Percentiles rank a stretch among this genome's conserved stretches.
Evolutionary conservation across 202 grass and related monocot species (phyloP).

Genomic region (Cymbopogon flexuosus): DNA sequence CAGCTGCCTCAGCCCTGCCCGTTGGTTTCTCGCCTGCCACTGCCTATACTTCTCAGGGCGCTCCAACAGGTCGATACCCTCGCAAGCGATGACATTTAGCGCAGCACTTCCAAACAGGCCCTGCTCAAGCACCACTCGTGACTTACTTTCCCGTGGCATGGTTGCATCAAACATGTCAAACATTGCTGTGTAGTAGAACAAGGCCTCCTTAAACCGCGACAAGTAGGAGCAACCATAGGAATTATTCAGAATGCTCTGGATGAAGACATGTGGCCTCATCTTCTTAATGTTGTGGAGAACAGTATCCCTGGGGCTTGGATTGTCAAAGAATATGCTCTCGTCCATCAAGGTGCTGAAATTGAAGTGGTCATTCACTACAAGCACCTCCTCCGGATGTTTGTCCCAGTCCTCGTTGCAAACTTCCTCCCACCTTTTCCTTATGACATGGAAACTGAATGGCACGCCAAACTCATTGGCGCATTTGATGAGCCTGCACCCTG

Average conservation of each 20-base stretch:
- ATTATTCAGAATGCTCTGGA: conserved; percentile 55
- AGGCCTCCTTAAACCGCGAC: conserved; percentile 50
- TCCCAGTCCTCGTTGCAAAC: conserved; percentile 36
- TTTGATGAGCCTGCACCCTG: conserved; percentile 37
- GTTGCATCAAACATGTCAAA: conserved; percentile 72
- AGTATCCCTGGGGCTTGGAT: conserved; percentile 45
- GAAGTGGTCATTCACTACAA: conserved; percentile 51
- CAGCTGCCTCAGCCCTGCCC: conserved; percentile 57
- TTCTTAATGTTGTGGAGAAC: conserved; percentile 54
- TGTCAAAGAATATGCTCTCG: conserved; percentile 52
- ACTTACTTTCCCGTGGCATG: conserved; percentile 33
- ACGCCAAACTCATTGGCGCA: conserved; percentile 45
- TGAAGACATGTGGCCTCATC: conserved; percentile 50
- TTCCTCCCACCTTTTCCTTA: conserved; percentile 50
- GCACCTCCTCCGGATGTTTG: conserved; percentile 47
- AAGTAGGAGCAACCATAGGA: conserved; percentile 56
- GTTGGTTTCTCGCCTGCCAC: conserved; percentile 52
- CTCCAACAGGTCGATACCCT: conserved; percentile 53
- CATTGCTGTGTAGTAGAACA: conserved; percentile 52
- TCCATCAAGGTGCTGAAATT: conserved; percentile 51
- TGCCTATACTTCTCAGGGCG: conserved; percentile 66
- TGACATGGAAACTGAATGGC: conserved; percentile 50
- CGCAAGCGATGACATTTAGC: conserved; percentile 60
- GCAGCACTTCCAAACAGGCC: conserved; percentile 36
- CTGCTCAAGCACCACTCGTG: conserved; percentile 43